Conservation (phyloP, 2,329 filamentous ascomycete genomes). For the Plectosphaerella cucumerina region DNA sequence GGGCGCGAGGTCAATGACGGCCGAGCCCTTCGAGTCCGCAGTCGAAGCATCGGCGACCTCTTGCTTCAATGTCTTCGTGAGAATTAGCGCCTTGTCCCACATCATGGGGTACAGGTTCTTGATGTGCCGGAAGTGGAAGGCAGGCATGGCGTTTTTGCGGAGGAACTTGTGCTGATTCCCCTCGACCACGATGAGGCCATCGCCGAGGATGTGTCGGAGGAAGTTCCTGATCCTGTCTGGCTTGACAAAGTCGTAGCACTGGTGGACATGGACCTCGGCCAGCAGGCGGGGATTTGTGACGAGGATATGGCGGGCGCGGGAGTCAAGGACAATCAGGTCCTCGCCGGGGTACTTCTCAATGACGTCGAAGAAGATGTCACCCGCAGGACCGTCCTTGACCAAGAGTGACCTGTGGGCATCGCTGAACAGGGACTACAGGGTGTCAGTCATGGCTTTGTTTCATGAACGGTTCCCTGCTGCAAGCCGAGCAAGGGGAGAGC, state of each 20-base stretch:
- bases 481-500: not conserved
- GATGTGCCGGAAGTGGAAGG: conserved; percentile 64
- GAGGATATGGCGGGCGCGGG: conserved; percentile 12
- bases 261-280: conserved; percentile 38
- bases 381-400: conserved; percentile 15
- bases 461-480: not conserved
- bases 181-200: conserved; percentile 60
- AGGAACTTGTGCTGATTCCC: conserved; percentile 68
- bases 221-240: conserved; percentile 40
- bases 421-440: conserved; percentile 10
- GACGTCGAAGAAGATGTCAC: conserved; percentile 19
- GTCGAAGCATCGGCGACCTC: conserved; percentile 24
- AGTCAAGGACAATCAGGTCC: conserved; percentile 16
- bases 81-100: conserved; percentile 49
- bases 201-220: conserved; percentile 49
- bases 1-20: conserved; percentile 29
- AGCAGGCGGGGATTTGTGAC: conserved; percentile 16
- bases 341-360: conserved; percentile 17
- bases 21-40: conserved; percentile 2
- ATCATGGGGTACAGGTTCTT: conserved; percentile 68
- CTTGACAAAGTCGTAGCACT: conserved; percentile 51
- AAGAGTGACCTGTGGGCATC: conserved; percentile 11
- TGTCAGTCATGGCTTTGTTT: no score
- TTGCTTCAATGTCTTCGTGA: conserved; percentile 35
- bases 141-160: conserved; percentile 63